A percentile compares a stretch with the other conserved stretches of the same genome.
These are phyloP conservation scores for Grigorovia transvaalensis DNA, from an alignment of 805 yeast genomes.

Conservation along the genomic window DNA sequence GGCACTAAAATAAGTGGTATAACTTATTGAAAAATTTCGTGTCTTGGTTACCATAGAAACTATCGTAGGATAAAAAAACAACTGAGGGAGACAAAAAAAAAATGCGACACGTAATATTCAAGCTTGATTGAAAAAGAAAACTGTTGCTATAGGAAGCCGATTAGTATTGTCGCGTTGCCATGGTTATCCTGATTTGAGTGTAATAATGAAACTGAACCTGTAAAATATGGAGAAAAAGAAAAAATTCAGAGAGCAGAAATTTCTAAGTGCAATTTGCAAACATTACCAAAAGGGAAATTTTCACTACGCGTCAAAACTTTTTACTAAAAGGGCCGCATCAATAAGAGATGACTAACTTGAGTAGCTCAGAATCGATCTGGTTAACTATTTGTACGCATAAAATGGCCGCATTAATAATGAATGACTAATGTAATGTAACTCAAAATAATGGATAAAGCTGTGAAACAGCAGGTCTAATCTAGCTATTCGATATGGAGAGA, in stretches of 20 bases:
- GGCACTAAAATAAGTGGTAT: background rate
- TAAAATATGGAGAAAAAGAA: background rate
- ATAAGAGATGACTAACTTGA: too few relatives aligned
- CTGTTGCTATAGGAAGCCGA: background rate
- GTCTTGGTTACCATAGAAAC: background rate
- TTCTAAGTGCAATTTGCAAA: background rate
- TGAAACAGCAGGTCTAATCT: background rate
- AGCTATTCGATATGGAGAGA: too few relatives aligned
- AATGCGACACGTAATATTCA: background rate
- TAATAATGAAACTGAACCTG: background rate
- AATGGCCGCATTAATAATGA: too few relatives aligned
- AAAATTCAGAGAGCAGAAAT: background rate
- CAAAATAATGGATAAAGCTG: background rate
- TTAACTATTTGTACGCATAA: background rate
- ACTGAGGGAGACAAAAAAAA: background rate
- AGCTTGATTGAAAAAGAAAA: background rate
- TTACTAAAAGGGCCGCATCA: too few relatives aligned
- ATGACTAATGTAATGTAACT: too few relatives aligned
- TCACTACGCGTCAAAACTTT: too few relatives aligned
- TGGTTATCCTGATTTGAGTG: background rate
- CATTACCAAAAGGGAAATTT: too few relatives aligned
- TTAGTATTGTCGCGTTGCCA: background rate
- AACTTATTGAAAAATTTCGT: background rate
- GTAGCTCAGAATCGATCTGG: background rate
- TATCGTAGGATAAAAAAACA: background rate